Evolutionary conservation across 2,329 filamentous ascomycete genomes (phyloP).

Genomic region (Colletotrichum sublineola): DNA sequence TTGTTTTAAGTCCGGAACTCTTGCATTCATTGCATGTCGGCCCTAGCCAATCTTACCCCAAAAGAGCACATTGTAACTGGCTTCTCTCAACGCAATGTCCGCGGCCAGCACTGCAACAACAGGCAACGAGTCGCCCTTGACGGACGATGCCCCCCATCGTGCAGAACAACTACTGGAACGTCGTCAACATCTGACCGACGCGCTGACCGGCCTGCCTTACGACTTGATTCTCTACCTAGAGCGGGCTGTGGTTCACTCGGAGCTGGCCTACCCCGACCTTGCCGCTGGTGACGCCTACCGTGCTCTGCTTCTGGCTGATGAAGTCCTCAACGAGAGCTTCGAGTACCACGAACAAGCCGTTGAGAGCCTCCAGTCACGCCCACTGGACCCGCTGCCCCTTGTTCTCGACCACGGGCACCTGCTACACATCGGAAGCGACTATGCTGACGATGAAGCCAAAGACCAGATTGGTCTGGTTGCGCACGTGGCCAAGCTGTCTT

Average conservation of each 20-base stretch:
- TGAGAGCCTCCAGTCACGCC: conserved; percentile 62
- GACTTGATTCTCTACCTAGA: conserved; percentile 75
- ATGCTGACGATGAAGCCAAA: conserved; percentile 51
- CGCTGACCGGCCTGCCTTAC: conserved; percentile 66
- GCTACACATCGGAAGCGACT: conserved; percentile 46
- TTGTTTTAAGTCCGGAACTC: conserved; percentile 12
- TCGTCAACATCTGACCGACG: conserved; percentile 69
- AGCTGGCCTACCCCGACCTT: conserved; percentile 89
- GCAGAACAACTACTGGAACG: conserved; percentile 62
- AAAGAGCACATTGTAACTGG: conserved; percentile 23
- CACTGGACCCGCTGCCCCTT: conserved; percentile 54
- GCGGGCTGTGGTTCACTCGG: conserved; percentile 78
- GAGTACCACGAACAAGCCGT: conserved; percentile 82
- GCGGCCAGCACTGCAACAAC: conserved; percentile 22
- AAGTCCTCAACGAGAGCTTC: conserved; percentile 81
- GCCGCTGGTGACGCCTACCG: conserved; percentile 91
- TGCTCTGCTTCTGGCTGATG: conserved; percentile 88
- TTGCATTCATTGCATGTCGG: conserved; percentile 12
- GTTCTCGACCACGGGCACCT: conserved; percentile 62
- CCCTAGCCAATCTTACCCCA: conserved; percentile 7
- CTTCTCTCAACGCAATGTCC: conserved; percentile 34
- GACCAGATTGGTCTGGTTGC: conserved; percentile 52
- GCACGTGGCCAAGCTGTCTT: conserved; percentile 62
- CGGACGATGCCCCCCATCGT: conserved; percentile 21
- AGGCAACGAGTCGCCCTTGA: conserved; percentile 33